phyloP scores from a whole-genome alignment of 305 asterid species.

The Rubia tinctorum region DNA sequence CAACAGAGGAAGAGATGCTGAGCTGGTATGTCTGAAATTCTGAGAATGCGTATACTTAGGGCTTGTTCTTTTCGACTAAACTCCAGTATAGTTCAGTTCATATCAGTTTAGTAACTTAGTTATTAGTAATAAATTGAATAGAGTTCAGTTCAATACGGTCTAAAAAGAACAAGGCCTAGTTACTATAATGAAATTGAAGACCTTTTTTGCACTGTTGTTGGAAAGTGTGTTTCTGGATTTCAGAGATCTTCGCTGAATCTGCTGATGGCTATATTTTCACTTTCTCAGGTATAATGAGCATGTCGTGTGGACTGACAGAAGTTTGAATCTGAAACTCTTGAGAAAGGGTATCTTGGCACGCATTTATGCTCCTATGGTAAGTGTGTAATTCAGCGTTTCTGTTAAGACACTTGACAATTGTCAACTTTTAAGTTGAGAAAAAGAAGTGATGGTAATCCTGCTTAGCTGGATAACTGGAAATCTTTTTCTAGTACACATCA shows the following conservation, averaged over 20 bases:
- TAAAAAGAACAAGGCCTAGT: background rate
- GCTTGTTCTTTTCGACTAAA: background rate
- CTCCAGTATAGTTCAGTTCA: background rate
- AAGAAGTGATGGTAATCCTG: background rate
- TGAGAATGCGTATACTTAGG: background rate
- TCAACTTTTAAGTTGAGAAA: background rate
- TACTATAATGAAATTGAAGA: background rate
- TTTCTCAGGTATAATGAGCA: constrained; percentile 87
- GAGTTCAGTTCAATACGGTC: background rate
- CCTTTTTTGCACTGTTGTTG: background rate
- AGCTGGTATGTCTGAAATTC: constrained; percentile 46
- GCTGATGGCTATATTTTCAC: constrained; percentile 5
- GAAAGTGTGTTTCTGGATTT: background rate
- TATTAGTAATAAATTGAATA: background rate
- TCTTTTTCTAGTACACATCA: background rate
- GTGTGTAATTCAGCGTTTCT: constrained; percentile 9
- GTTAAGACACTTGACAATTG: background rate
- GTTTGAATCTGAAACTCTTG: constrained; percentile 71
- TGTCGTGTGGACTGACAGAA: constrained; percentile 86
- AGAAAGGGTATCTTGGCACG: constrained; percentile 94
- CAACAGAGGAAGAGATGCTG: constrained; percentile 94
- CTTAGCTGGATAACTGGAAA: background rate
- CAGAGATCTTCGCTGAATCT: background rate
- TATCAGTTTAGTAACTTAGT: background rate
- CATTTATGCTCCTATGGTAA: constrained; percentile 87